Percentiles rank a stretch among this genome's conserved stretches.
Conservation (phyloP, 1,139 yeast genomes). For the Komagataea norvegica region DNA sequence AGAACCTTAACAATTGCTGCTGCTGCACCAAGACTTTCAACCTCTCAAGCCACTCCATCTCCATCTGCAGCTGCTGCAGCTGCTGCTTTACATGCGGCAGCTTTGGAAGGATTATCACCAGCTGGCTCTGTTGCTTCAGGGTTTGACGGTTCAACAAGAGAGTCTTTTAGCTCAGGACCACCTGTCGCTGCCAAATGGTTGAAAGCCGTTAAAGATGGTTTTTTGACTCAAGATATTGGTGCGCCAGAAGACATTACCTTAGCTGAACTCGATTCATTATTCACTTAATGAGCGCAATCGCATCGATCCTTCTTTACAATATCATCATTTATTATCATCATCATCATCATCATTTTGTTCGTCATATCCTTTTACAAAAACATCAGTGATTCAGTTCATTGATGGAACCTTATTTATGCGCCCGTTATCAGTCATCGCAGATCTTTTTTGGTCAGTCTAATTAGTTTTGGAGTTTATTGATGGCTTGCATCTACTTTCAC, state of each 20-base stretch:
- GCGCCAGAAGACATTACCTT: constrained; percentile 72
- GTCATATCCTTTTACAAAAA: too few species aligned
- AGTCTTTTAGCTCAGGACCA: constrained; percentile 21
- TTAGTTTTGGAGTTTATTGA: background rate
- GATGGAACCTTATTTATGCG: too few species aligned
- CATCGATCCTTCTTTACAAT: background rate
- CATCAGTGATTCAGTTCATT: too few species aligned
- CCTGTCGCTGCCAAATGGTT: constrained; percentile 56
- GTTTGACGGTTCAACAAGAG: constrained; percentile 14
- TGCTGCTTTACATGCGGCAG: constrained; percentile 71
- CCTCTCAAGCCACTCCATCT: constrained; percentile 49
- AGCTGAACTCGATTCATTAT: constrained; percentile 67
- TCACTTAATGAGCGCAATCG: constrained; percentile 22
- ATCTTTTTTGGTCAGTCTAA: background rate
- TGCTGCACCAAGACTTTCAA: constrained; percentile 75
- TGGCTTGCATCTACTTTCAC: background rate
- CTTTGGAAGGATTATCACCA: constrained; percentile 34
- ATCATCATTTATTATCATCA: background rate
- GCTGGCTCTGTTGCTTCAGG: constrained; percentile 22
- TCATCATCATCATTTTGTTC: background rate
- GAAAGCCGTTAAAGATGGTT: constrained; percentile 67
- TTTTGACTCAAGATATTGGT: constrained; percentile 67
- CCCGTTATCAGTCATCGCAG: too few species aligned
- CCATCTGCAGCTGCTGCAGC: constrained; percentile 69
- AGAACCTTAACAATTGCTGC: constrained; percentile 72